Percentiles rank a stretch among this genome's conserved stretches.
Conservation (phyloP, 805 yeast genomes). For the Barnettozyma wickerhamii region DNA sequence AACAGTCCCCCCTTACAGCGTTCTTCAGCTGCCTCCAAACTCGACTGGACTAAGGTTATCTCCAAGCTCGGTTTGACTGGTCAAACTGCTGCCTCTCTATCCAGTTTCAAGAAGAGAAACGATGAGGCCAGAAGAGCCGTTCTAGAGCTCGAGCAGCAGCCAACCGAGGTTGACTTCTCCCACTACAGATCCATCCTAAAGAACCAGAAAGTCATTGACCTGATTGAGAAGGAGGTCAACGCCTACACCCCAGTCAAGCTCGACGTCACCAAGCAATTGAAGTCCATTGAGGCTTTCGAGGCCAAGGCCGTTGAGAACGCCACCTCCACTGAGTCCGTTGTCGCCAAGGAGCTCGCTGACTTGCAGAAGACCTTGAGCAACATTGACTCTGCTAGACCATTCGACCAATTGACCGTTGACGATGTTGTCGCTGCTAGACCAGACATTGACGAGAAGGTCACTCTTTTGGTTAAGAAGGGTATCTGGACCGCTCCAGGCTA, state of each 20-base stretch:
- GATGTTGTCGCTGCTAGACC: constrained; percentile 96
- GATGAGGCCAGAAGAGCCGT: constrained; percentile 92
- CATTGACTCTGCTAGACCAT: constrained; percentile 96
- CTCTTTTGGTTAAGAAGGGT: constrained; percentile 92
- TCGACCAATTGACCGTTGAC: constrained; percentile 93
- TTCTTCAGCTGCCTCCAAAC: constrained; percentile 67
- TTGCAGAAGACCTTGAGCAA: constrained; percentile 85
- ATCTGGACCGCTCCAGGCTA: constrained; percentile 98
- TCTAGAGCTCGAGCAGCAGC: constrained; percentile 64
- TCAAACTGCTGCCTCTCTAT: constrained; percentile 79
- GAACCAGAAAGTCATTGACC: constrained; percentile 74
- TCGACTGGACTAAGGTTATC: constrained; percentile 93
- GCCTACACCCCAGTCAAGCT: constrained; percentile 79
- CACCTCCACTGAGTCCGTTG: constrained; percentile 85
- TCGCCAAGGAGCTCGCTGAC: constrained; percentile 77
- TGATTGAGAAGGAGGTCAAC: constrained; percentile 72
- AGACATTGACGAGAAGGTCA: constrained; percentile 93
- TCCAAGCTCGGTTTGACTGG: constrained; percentile 90
- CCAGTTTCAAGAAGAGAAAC: constrained; percentile 95
- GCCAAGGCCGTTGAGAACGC: constrained; percentile 95
- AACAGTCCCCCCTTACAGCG: constrained; percentile 30
- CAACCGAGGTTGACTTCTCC: constrained; percentile 74
- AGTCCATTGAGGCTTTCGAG: constrained; percentile 91
- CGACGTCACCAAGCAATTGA: constrained; percentile 85
- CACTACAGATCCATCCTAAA: constrained; percentile 77